Evolutionary conservation across 1,284 basidiomycete genomes (phyloP).

Genomic region (Sanghuangporus weigelae): DNA sequence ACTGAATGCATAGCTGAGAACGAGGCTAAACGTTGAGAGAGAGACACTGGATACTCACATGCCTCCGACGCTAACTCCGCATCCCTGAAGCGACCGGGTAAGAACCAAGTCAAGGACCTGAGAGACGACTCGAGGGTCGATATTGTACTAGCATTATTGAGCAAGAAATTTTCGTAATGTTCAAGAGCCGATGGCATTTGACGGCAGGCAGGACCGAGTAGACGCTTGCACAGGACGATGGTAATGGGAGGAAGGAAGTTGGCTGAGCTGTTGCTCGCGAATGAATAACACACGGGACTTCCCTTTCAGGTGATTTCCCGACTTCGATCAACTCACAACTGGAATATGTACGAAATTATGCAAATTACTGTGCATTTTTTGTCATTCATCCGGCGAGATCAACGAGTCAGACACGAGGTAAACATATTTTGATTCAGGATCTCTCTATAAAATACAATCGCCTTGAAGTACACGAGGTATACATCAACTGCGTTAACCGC

Average conservation of each 20-base stretch:
- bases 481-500: not conserved
- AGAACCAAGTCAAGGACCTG: slow-evolving; percentile 88
- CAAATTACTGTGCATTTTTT: not conserved
- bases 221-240: not conserved
- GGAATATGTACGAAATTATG: not conserved
- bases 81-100: slow-evolving; percentile 95
- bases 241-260: not conserved
- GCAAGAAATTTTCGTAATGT: slow-evolving; percentile 76
- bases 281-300: slow-evolving; percentile 1
- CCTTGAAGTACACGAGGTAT: not conserved
- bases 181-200: slow-evolving; percentile 40
- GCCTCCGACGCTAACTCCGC: slow-evolving; percentile 91
- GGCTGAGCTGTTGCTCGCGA: not conserved
- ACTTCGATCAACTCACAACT: not conserved
- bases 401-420: not conserved
- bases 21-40: slow-evolving; percentile 9
- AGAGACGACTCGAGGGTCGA: slow-evolving; percentile 84
- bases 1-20: slow-evolving; percentile 37
- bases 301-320: not conserved
- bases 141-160: slow-evolving; percentile 81
- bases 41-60: slow-evolving; percentile 37
- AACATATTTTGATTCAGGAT: not conserved
- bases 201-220: not conserved
- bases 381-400: not conserved
- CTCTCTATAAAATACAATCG: not conserved